A percentile compares a stretch with the other conserved stretches of the same genome.
These are phyloP conservation scores for Immersiporthe knoxdaviesiana DNA, from an alignment of 2,329 filamentous ascomycete species.

Conservation along the genomic window DNA sequence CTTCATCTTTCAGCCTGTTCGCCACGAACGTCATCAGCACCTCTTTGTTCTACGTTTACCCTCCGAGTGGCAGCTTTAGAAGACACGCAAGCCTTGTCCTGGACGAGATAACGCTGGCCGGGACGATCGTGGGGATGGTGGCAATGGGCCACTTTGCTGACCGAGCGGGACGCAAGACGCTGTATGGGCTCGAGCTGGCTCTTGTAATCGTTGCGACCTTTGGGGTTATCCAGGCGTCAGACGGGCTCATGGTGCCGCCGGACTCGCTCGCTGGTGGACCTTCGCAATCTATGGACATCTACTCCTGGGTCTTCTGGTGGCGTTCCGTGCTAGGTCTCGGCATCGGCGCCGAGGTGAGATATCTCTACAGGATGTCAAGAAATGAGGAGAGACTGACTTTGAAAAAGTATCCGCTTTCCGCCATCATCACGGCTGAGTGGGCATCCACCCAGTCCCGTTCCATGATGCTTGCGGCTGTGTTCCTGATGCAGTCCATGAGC, in stretches of 20 bases:
- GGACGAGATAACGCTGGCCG: constrained; percentile 23
- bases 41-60: constrained; percentile 36
- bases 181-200: constrained; percentile 30
- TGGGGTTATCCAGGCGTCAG: constrained; percentile 27
- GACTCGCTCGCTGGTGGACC: neutral
- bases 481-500: constrained; percentile 35
- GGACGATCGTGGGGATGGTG: constrained; percentile 27
- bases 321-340: constrained; percentile 35
- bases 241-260: constrained; percentile 17
- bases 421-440: constrained; percentile 38
- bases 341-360: constrained; percentile 37
- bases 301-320: constrained; percentile 33
- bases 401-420: constrained; percentile 37
- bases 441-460: constrained; percentile 35
- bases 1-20: constrained; percentile 38
- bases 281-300: constrained; percentile 35
- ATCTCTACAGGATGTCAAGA: neutral
- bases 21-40: constrained; percentile 37
- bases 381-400: neutral
- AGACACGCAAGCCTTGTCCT: constrained; percentile 22
- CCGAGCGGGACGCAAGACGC: constrained; percentile 28
- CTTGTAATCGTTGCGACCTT: constrained; percentile 29
- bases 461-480: constrained; percentile 36
- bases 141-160: constrained; percentile 28
- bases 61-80: constrained; percentile 1